phyloP scores from a whole-genome alignment of 345 rosid genomes.

The Murraya koenigii region DNA sequence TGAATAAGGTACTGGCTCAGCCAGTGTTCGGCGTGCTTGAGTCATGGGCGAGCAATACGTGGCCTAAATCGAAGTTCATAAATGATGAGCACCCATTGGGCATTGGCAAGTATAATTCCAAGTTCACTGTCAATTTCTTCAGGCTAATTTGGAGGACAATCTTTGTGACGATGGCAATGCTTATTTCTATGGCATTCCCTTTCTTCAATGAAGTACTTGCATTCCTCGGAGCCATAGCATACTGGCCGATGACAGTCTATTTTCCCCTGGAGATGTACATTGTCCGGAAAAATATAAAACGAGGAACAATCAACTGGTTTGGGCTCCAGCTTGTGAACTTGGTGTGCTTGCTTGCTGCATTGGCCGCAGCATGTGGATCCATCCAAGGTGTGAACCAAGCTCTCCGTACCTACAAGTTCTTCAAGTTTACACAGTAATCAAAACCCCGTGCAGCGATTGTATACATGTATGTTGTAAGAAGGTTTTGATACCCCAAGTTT shows the following conservation, averaged over 20 bases:
- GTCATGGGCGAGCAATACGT: conserved; percentile 18
- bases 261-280: conserved; percentile 34
- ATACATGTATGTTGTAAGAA: not conserved
- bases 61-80: conserved; percentile 22
- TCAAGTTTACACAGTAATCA: not conserved
- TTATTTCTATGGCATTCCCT: conserved; percentile 27
- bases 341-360: conserved; percentile 19
- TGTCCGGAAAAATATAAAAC: conserved; percentile 15
- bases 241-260: conserved; percentile 29
- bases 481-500: no score
- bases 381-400: conserved; percentile 18
- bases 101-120: not conserved
- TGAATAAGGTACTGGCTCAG: conserved; percentile 21
- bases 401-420: conserved; percentile 11
- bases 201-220: conserved; percentile 34
- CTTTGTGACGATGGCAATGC: conserved; percentile 14
- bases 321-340: conserved; percentile 15
- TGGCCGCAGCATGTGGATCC: conserved; percentile 22
- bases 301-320: conserved; percentile 10
- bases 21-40: conserved; percentile 23
- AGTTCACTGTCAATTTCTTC: conserved; percentile 5
- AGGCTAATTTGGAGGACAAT: conserved; percentile 26
- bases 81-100: not conserved
- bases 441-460: not conserved
- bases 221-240: conserved; percentile 22